Evolutionary conservation across 768 basidiomycete species (phyloP).

Genomic region (Psilocybe tampanensis): DNA sequence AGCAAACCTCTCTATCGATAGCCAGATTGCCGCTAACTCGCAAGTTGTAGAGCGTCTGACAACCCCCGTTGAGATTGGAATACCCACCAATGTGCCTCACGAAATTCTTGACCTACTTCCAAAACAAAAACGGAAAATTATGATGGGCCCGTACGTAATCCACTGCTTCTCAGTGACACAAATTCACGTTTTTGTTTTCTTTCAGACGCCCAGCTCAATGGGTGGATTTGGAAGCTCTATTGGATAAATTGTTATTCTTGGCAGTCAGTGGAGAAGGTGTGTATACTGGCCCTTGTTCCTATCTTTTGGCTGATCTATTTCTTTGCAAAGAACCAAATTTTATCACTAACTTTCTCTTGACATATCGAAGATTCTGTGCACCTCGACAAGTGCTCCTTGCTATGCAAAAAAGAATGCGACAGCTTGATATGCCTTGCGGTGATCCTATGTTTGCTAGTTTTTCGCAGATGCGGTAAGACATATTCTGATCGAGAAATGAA

Average conservation of each 20-base stretch:
- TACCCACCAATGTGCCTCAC: conserved; percentile 2
- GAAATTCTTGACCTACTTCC: conserved; percentile 20
- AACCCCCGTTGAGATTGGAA: neutral
- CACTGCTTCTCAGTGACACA: neutral
- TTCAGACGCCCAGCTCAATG: conserved; percentile 62
- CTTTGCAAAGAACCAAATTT: conserved; percentile 65
- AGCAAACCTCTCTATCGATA: conserved; percentile 47
- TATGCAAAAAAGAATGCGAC: conserved; percentile 86
- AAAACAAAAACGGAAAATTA: conserved; percentile 35
- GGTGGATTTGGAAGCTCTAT: conserved; percentile 75
- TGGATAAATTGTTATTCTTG: conserved; percentile 82
- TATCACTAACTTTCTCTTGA: conserved; percentile 79
- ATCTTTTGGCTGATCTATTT: neutral
- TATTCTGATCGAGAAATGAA: no score
- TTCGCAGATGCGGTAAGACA: conserved; percentile 79
- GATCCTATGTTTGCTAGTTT: conserved; percentile 88
- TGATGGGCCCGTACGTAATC: conserved; percentile 53
- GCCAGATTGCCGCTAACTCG: conserved; percentile 36
- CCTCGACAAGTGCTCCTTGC: conserved; percentile 80
- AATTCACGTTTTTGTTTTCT: neutral
- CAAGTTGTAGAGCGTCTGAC: neutral
- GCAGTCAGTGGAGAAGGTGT: conserved; percentile 84
- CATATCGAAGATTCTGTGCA: conserved; percentile 80
- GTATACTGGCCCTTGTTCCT: conserved; percentile 5
- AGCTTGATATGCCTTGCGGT: conserved; percentile 67